These are phyloP conservation scores for Cinnamomum micranthum DNA, from an alignment of 164 flowering plant genomes.

Conservation along the genomic window DNA sequence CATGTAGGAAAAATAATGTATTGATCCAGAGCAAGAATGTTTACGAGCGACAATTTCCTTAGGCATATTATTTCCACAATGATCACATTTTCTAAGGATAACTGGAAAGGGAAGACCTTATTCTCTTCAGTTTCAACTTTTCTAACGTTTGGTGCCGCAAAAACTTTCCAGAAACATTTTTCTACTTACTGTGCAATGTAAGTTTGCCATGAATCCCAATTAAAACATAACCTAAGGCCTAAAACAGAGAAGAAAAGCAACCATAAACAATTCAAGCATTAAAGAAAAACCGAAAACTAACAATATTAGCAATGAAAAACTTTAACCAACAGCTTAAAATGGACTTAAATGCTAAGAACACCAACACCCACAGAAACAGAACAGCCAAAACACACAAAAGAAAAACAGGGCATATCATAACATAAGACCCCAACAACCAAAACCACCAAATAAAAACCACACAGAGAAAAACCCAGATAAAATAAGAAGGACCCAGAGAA, in stretches of 20 bases:
- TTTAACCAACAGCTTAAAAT: not conserved
- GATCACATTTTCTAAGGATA: no score
- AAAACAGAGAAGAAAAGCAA: not conserved
- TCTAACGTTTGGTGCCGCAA: no score
- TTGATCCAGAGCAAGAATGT: not conserved
- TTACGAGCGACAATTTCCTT: not conserved
- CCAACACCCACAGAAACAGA: not conserved
- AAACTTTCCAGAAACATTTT: no score
- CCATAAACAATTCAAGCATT: not conserved
- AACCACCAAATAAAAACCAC: not conserved
- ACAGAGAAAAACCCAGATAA: not conserved
- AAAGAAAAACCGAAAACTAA: not conserved
- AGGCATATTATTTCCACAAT: no score
- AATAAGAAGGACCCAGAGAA: not conserved
- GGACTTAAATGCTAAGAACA: not conserved
- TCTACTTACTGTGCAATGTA: no score
- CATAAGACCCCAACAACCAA: not conserved
- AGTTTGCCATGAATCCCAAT: no score
- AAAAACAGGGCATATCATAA: not conserved
- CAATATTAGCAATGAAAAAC: no score
- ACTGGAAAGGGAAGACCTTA: no score
- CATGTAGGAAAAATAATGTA: not conserved
- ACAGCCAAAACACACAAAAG: no score
- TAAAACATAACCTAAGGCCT: not conserved
- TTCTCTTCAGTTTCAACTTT: no score